Evolutionary conservation across 2,329 filamentous ascomycete genomes (phyloP), one percentile per base, ranked within the genome.

Genomic region (Penicillium sp.): DNA sequence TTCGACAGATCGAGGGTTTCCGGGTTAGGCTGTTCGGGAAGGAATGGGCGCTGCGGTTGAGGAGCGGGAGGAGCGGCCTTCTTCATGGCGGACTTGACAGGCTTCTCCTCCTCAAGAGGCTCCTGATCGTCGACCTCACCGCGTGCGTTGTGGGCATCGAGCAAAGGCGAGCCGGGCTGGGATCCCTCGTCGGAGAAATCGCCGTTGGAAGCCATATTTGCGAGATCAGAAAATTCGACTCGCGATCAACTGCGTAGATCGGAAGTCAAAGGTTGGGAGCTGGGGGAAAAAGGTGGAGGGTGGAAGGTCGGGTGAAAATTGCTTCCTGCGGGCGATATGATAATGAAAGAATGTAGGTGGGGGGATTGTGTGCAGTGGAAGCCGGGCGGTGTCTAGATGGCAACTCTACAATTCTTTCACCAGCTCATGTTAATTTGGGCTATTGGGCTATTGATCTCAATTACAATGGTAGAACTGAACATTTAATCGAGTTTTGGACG

Each of bases 1-100:
- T 78, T 85, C 63, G 85, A 83, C 68, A 97, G 83, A 70, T 97
- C 90, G 70, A 99, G 84, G 66, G 92, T 88, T 74, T 88, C 86
- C 68, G 94, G 91, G 65, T 99, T 90, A 63, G 94, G 96, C 81
- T 99, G 94, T 66, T 92, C 90, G 67, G 94, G 94, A 54, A 91
- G 81, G 59, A 81, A 79, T 61, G 88, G 87, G 67, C 83, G 79
- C 68, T 84, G 81, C 52, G 85, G 77, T 55, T 80, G 81, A 55
- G 83, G 80, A 48, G 79, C 77, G 62, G 86, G 77, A 38, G 67
- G 55, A 16, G 63, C 63, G 51, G 81, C 75, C 78, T 92, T 92
- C 83, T 97, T 97, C 77, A 97, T 79, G 24, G 90, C 87, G 43
- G 92, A 90, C 83, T 96, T 96, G 69, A 86, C 76, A 53, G 85